Conservation (phyloP, 2,329 filamentous ascomycete genomes). For the Mycosphaerella arachidis region DNA sequence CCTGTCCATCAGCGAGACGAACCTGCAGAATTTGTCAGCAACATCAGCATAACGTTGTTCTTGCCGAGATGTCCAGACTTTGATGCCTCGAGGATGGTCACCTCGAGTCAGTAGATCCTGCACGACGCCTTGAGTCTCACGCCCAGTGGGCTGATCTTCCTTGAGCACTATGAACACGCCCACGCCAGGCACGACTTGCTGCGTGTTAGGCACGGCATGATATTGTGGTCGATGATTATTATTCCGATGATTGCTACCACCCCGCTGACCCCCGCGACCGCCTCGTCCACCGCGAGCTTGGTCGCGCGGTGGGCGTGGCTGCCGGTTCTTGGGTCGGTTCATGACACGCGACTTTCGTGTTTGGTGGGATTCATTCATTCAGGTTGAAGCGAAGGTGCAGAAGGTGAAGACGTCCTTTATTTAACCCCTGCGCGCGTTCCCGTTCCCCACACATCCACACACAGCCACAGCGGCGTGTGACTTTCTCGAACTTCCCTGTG, state of each 20-base stretch:
- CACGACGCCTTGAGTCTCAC: constrained; percentile 63
- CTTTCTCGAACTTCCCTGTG: not conserved
- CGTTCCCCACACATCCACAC: not conserved
- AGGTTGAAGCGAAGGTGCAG: not conserved
- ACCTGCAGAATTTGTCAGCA: constrained; percentile 58
- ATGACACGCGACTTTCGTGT: constrained; percentile 5
- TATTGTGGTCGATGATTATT: not conserved
- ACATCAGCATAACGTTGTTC: constrained; percentile 30
- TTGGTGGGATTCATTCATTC: too few species aligned
- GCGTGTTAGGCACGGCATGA: constrained; percentile 27
- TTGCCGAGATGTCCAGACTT: constrained; percentile 35
- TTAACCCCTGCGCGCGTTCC: not conserved
- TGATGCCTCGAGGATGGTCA: constrained; percentile 73
- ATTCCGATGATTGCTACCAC: not conserved
- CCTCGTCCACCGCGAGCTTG: constrained; percentile 1
- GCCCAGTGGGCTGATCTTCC: constrained; percentile 68
- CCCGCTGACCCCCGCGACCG: constrained; percentile 9
- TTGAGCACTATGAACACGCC: constrained; percentile 71
- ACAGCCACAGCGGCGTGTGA: not conserved
- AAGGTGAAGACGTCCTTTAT: not conserved
- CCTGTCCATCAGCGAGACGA: constrained; percentile 63
- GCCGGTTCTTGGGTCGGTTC: constrained; percentile 33
- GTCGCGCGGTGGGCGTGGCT: constrained; percentile 20
- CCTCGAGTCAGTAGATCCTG: constrained; percentile 65
- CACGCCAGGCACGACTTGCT: constrained; percentile 56